Conservation (phyloP, 768 basidiomycete genomes). For the Boletus patriciae region DNA sequence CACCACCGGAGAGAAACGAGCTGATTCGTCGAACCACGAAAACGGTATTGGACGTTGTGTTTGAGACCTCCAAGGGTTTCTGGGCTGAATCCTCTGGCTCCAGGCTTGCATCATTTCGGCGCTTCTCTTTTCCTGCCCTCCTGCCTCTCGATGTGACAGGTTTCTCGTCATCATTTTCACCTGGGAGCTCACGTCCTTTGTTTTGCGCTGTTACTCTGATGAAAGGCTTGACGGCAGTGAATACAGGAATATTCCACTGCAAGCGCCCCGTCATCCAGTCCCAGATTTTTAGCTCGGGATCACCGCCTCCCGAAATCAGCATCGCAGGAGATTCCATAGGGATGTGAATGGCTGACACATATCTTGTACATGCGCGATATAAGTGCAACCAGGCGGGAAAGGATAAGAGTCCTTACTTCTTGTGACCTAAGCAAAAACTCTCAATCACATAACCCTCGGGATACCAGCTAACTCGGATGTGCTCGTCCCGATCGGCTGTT, state of each 20-base stretch:
- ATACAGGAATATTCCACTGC: conserved; percentile 52
- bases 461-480: conserved; percentile 88
- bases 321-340: conserved; percentile 43
- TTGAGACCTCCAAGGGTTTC: conserved; percentile 7
- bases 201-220: conserved; percentile 37
- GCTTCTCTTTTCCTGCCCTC: conserved; percentile 24
- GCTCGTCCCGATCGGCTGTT: conserved; percentile 93
- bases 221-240: conserved; percentile 47
- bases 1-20: conserved; percentile 40
- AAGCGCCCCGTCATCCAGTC: conserved; percentile 68
- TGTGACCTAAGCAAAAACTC: conserved; percentile 82
- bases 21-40: conserved; percentile 61
- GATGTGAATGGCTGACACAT: conserved; percentile 80
- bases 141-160: conserved; percentile 13
- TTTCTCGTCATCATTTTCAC: conserved; percentile 25
- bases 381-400: background rate
- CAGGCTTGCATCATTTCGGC: conserved; percentile 14
- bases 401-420: conserved; percentile 51
- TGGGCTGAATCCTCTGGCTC: conserved; percentile 23
- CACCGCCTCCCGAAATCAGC: conserved; percentile 89
- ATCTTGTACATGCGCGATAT: conserved; percentile 45
- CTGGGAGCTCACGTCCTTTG: conserved; percentile 31
- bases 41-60: conserved; percentile 30
- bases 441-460: conserved; percentile 87
- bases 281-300: conserved; percentile 74